A percentile compares a stretch with the other conserved stretches of the same genome.
Conservation (phyloP, 306 rosid species). For the Styphnolobium japonicum region DNA sequence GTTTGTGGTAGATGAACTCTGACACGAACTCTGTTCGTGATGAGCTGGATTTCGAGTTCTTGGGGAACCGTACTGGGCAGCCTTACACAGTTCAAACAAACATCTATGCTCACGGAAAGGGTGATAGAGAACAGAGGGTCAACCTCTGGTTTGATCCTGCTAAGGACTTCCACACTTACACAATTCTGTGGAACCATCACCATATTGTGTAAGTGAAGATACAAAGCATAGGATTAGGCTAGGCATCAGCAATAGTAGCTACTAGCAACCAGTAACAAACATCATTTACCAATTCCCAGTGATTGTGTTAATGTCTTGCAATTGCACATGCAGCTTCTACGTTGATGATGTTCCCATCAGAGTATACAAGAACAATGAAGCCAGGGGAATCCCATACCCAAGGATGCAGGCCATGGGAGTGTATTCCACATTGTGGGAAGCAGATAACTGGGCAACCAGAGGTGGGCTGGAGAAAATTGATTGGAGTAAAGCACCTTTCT, state of each 20-base stretch:
- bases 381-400: slow-evolving; percentile 68
- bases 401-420: slow-evolving; percentile 79
- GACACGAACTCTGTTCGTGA: slow-evolving; percentile 63
- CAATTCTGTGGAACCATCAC: slow-evolving; percentile 70
- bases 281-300: neutral
- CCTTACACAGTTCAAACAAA: slow-evolving; percentile 95
- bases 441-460: slow-evolving; percentile 95
- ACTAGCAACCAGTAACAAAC: neutral
- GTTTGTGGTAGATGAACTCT: slow-evolving; percentile 59
- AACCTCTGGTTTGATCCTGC: slow-evolving; percentile 97
- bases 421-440: slow-evolving; percentile 89
- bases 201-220: slow-evolving; percentile 59
- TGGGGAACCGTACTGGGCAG: slow-evolving; percentile 87
- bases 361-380: slow-evolving; percentile 85
- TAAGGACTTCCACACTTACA: slow-evolving; percentile 71
- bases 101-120: slow-evolving; percentile 78
- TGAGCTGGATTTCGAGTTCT: slow-evolving; percentile 92
- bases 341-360: slow-evolving; percentile 81
- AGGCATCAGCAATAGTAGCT: neutral
- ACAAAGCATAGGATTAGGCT: neutral
- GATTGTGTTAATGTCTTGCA: neutral
- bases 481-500: slow-evolving; percentile 90
- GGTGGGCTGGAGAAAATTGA: slow-evolving; percentile 96
- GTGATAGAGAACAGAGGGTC: slow-evolving; percentile 80
- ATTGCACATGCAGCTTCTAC: slow-evolving; percentile 46